Percentiles rank a stretch among this genome's conserved stretches.
Conservation (phyloP, 2,329 filamentous ascomycete species). For the Ophiostoma pallidulum region DNA sequence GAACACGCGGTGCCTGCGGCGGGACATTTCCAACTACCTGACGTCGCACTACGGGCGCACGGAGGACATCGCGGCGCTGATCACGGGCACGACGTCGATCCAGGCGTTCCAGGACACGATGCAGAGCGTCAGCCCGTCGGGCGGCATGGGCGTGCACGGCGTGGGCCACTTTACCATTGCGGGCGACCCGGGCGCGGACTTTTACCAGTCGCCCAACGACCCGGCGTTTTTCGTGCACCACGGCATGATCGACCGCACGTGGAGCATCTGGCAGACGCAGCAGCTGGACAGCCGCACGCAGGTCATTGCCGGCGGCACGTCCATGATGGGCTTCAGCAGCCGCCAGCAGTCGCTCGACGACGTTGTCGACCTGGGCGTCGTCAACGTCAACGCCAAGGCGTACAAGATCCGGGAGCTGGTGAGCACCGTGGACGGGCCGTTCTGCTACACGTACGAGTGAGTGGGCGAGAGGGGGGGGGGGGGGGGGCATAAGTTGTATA, state of each 20-base stretch:
- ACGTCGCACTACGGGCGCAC: constrained; percentile 20
- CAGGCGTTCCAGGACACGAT: constrained; percentile 35
- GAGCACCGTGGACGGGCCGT: constrained; percentile 22
- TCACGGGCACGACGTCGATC: constrained; percentile 29
- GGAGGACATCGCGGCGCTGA: constrained; percentile 27
- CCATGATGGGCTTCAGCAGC: constrained; percentile 21
- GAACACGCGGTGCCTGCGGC: constrained; percentile 38
- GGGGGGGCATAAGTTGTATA: background rate
- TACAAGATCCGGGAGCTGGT: constrained; percentile 21
- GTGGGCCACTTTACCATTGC: constrained; percentile 26
- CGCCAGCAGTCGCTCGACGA: constrained; percentile 21
- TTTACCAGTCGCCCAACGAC: constrained; percentile 19
- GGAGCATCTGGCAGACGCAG: constrained; percentile 26
- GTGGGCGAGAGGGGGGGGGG: background rate
- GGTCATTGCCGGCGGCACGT: constrained; percentile 22
- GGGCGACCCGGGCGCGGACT: constrained; percentile 32
- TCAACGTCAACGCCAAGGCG: constrained; percentile 10
- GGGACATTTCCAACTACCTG: constrained; percentile 30
- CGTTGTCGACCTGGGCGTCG: constrained; percentile 18
- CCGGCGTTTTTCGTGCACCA: constrained; percentile 24
- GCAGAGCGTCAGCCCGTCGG: constrained; percentile 26
- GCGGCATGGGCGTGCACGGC: constrained; percentile 24
- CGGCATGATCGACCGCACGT: constrained; percentile 23
- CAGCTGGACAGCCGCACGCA: constrained; percentile 19
- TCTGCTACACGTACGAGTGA: constrained; percentile 23